Percentiles rank a stretch among this genome's conserved stretches.
These are phyloP conservation scores for Verticillium longisporum DNA, from an alignment of 2,329 filamentous ascomycete species.

Conservation along the genomic window DNA sequence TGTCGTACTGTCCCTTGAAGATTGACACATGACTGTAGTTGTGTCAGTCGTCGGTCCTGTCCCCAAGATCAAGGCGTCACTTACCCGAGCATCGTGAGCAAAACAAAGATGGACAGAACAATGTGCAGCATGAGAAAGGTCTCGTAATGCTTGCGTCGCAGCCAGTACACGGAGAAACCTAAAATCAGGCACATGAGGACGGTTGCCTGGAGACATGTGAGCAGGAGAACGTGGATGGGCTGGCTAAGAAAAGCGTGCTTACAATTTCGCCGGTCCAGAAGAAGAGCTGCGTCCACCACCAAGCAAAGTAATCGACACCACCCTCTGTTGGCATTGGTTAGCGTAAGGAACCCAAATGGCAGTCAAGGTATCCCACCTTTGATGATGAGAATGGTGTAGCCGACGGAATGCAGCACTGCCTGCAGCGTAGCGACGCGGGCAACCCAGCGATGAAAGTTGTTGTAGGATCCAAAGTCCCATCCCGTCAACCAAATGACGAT, in stretches of 20 bases:
- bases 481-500: conserved; percentile 59
- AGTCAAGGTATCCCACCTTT: conserved; percentile 18
- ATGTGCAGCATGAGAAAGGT: conserved; percentile 44
- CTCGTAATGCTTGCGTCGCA: conserved; percentile 47
- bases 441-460: conserved; percentile 60
- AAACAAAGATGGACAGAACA: conserved; percentile 38
- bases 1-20: conserved; percentile 40
- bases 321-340: conserved; percentile 21
- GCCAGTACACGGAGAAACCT: conserved; percentile 40
- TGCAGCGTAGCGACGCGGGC: conserved; percentile 56
- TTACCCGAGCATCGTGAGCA: conserved; percentile 45
- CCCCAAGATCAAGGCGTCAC: conserved; percentile 19
- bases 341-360: not conserved
- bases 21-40: conserved; percentile 40
- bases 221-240: not conserved
- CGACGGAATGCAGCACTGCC: conserved; percentile 55
- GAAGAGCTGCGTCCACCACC: conserved; percentile 35
- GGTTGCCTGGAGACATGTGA: conserved; percentile 24
- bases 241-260: not conserved
- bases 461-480: conserved; percentile 62
- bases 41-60: not conserved
- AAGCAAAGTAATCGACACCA: conserved; percentile 25
- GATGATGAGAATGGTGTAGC: conserved; percentile 44
- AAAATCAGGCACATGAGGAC: conserved; percentile 38
- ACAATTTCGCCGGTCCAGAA: conserved; percentile 36